Percentiles rank a stretch among this genome's conserved stretches.
Evolutionary conservation across 2,329 filamentous ascomycete genomes (phyloP).

Genomic region (Alternaria brassicae): DNA sequence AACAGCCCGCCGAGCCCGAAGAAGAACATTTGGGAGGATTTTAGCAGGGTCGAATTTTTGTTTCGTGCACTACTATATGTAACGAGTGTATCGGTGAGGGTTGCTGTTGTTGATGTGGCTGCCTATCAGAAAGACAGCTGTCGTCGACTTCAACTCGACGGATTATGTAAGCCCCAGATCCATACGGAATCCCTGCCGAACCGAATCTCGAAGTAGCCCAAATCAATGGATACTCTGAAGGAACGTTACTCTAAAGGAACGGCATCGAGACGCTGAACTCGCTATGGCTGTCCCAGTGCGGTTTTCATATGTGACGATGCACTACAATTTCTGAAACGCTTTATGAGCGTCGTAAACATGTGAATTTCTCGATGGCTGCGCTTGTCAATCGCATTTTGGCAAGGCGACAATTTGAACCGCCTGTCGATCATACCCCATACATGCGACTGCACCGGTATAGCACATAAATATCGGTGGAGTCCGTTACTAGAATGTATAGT

Average conservation of each 20-base stretch:
- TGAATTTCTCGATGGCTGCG: neutral
- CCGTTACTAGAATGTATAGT: neutral
- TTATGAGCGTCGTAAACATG: neutral
- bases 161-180: slow-evolving; percentile 11
- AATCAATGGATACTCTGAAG: neutral
- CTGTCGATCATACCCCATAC: neutral
- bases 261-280: neutral
- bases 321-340: neutral
- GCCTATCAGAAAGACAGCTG: slow-evolving; percentile 32
- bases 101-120: slow-evolving; percentile 17
- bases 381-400: neutral
- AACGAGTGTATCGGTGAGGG: neutral
- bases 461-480: neutral
- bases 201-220: neutral
- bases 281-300: neutral
- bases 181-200: neutral
- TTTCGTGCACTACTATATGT: neutral
- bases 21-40: slow-evolving; percentile 66
- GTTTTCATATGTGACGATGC: neutral
- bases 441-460: neutral
- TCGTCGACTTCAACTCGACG: slow-evolving; percentile 18
- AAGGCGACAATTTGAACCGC: neutral
- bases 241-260: neutral
- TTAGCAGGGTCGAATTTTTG: neutral
- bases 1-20: slow-evolving; percentile 74